Conservation (phyloP, 352 stramenopile genomes). For the Peronospora belbahrii region DNA sequence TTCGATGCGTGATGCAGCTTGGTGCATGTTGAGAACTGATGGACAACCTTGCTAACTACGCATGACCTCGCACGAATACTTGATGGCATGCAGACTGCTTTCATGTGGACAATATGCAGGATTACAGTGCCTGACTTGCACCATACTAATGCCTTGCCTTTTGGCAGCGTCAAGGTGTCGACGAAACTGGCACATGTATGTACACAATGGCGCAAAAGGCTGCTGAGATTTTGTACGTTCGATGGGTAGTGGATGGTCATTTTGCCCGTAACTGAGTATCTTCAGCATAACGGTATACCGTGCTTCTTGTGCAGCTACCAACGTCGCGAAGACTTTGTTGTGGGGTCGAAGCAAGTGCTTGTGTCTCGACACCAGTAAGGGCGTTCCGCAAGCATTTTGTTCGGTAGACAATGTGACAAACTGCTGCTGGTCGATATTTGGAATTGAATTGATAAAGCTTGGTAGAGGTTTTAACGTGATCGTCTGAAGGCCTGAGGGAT, state of each 20-base stretch:
- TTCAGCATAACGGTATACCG: constrained; percentile 54
- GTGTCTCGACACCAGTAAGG: no score
- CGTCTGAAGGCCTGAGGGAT: no score
- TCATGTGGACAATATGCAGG: constrained; percentile 90
- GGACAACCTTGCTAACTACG: constrained; percentile 40
- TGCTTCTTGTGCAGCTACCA: constrained; percentile 68
- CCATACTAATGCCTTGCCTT: constrained; percentile 80
- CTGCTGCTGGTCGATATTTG: no score
- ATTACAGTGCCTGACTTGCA: constrained; percentile 85
- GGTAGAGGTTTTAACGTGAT: no score
- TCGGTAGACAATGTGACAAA: no score
- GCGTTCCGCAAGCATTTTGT: no score
- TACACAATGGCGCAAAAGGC: constrained; percentile 43
- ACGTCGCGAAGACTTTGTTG: constrained; percentile 40
- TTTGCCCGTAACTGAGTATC: constrained; percentile 31
- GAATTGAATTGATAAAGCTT: no score
- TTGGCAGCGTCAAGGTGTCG: constrained; percentile 58
- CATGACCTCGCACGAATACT: constrained; percentile 89
- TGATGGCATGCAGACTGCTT: constrained; percentile 84
- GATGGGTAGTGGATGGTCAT: constrained; percentile 44
- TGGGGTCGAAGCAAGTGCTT: no score
- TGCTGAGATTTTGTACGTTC: constrained; percentile 52
- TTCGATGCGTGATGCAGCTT: constrained; percentile 77
- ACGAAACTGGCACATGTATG: constrained; percentile 53
- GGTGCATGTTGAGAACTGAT: constrained; percentile 55